These are phyloP conservation scores for Phytophthora lateralis DNA, from an alignment of 352 stramenopile species.

Conservation along the genomic window DNA sequence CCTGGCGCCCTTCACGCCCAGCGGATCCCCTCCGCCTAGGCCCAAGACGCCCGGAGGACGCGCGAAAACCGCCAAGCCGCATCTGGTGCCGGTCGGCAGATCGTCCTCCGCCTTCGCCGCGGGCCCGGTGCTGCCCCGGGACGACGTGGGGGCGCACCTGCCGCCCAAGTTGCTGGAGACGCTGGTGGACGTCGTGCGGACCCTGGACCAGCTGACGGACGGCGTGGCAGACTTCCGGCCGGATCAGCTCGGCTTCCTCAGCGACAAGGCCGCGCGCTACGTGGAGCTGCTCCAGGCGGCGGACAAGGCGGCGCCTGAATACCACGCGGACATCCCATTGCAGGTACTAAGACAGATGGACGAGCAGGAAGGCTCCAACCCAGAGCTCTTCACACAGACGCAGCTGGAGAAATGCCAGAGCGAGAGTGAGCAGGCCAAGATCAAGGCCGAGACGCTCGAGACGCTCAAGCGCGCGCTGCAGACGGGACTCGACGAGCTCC, in stretches of 20 bases:
- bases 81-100: constrained; percentile 54
- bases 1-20: constrained; percentile 69
- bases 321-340: constrained; percentile 64
- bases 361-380: constrained; percentile 57
- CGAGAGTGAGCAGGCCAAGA: constrained; percentile 50
- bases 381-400: constrained; percentile 68
- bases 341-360: constrained; percentile 71
- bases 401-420: constrained; percentile 69
- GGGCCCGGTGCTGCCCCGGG: constrained; percentile 42
- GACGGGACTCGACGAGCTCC: constrained; percentile 37
- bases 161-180: constrained; percentile 61
- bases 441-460: constrained; percentile 58
- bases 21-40: constrained; percentile 51
- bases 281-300: constrained; percentile 64
- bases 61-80: constrained; percentile 45
- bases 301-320: constrained; percentile 47
- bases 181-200: constrained; percentile 63
- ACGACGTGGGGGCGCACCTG: constrained; percentile 68
- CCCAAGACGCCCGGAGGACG: constrained; percentile 54
- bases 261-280: constrained; percentile 63
- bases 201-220: constrained; percentile 66
- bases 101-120: constrained; percentile 11
- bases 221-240: constrained; percentile 64
- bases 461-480: constrained; percentile 60
- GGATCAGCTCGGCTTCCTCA: constrained; percentile 64